A percentile compares a stretch with the other conserved stretches of the same genome.
Evolutionary conservation across 108 stramenopile species (phyloP).

Genomic region (Hondaea fermentalgiana): DNA sequence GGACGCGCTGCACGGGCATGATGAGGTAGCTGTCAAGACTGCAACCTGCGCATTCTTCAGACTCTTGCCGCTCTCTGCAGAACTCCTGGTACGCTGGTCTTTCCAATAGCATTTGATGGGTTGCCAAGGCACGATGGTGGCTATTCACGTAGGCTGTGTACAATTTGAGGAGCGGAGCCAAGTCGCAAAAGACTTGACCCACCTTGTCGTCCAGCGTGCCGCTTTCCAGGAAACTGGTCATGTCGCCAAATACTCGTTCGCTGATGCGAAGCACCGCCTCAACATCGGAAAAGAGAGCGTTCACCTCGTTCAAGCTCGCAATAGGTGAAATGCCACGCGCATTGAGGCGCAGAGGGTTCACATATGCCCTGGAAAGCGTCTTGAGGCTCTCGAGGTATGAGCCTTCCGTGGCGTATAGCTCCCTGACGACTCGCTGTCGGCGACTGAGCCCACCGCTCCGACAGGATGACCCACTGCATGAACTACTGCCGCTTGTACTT

Average conservation of each 20-base stretch:
- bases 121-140: background rate
- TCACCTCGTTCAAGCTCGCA: background rate
- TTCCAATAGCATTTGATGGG: background rate
- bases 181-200: background rate
- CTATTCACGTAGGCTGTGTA: background rate
- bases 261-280: background rate
- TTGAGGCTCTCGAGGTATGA: background rate
- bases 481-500: no score
- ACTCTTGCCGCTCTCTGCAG: slow-evolving; percentile 4
- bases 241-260: background rate
- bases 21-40: slow-evolving; percentile 27
- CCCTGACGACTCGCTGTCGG: background rate
- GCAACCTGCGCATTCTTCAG: background rate
- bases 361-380: background rate
- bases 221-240: background rate
- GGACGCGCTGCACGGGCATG: slow-evolving; percentile 35
- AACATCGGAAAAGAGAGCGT: background rate
- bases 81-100: background rate
- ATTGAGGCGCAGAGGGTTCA: background rate
- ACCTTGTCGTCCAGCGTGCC: background rate
- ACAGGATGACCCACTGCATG: no score
- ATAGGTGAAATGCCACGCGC: background rate
- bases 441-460: background rate
- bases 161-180: background rate
- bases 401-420: background rate